phyloP scores from a whole-genome alignment of 176 grass and related monocot genomes.

The Oryza punctata region DNA sequence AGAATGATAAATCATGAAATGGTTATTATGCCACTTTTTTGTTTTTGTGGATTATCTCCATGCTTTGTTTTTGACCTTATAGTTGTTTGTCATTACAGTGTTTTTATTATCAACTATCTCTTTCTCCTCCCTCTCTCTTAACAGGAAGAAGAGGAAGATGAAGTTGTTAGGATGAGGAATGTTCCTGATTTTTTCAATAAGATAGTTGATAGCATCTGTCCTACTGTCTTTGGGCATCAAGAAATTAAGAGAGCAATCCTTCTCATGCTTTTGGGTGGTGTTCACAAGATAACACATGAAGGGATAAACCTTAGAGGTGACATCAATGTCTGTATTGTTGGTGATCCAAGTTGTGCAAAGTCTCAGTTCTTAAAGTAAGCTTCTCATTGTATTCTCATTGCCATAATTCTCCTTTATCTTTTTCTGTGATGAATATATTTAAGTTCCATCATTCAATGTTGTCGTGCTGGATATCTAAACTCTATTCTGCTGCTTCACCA shows the following conservation, averaged over 20 bases:
- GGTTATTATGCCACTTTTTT: neutral
- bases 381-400: slow-evolving; percentile 31
- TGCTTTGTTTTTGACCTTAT: neutral
- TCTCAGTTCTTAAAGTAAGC: slow-evolving; percentile 97
- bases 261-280: slow-evolving; percentile 96
- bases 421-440: neutral
- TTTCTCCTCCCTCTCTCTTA: neutral
- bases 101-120: slow-evolving; percentile 1
- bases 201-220: slow-evolving; percentile 96
- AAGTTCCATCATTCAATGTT: neutral
- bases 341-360: slow-evolving; percentile 98
- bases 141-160: slow-evolving; percentile 94
- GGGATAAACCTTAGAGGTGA: slow-evolving; percentile 98
- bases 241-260: slow-evolving; percentile 94
- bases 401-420: neutral
- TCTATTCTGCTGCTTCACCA: neutral
- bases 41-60: neutral
- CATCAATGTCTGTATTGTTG: slow-evolving; percentile 99
- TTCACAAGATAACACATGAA: slow-evolving; percentile 98
- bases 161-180: slow-evolving; percentile 82
- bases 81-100: neutral
- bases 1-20: neutral
- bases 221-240: slow-evolving; percentile 93
- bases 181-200: slow-evolving; percentile 98
- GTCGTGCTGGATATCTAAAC: neutral